Base-by-base conservation (phyloP, 176 grass and related monocot genomes). In the Calamus simplicifolius region DNA sequence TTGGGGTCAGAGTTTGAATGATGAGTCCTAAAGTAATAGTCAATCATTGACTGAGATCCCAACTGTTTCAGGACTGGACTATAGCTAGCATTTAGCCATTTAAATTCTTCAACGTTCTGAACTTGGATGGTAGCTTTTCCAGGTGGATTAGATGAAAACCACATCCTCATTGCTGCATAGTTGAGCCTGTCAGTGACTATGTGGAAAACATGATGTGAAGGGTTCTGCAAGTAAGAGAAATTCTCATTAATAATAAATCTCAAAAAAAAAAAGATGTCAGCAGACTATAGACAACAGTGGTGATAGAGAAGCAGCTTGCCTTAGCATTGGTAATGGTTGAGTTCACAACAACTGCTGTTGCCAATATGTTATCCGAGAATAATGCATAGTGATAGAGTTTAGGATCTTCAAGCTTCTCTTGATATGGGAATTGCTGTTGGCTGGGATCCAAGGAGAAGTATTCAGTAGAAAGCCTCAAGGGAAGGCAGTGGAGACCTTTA, bases 321-420 rank as follows among this genome's bases (percentile, higher is more conserved):
- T 64, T 64, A 64, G 61, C 43, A 64, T 64, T 64, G 23, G 23
- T 18, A 31, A 51, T 4, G 0, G 61, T 64, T 50, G 61, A 64
- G 25, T 64, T 64, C 30, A 64, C 61, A 50, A 64, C 61, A 17
- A 64, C 61, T 3, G 48, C 61, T 15, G 61, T 25, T 12, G 61
- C 61, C 35, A 64, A 50, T 64, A 64, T 51, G 61, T 64, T 64
- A 64, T 64, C 61, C 6, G 61, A 64, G 48, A 64, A 64, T 38
- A 64, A 64, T 13, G 61, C 61, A 25, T 64, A 64, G 61, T 64
- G 61, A 64, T 64, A 51, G 18, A 64, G 61, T 16, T 64, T 64
- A 49, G 61, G 61, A 13, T 64, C 61, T 26, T 64, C 48, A 18
- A 50, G 18, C 19, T 27, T 64, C 25, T 49, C 61, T 26, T 26